Evolutionary conservation across 2,329 filamentous ascomycete species (phyloP).

Genomic region (Pseudogymnoascus sp.): DNA sequence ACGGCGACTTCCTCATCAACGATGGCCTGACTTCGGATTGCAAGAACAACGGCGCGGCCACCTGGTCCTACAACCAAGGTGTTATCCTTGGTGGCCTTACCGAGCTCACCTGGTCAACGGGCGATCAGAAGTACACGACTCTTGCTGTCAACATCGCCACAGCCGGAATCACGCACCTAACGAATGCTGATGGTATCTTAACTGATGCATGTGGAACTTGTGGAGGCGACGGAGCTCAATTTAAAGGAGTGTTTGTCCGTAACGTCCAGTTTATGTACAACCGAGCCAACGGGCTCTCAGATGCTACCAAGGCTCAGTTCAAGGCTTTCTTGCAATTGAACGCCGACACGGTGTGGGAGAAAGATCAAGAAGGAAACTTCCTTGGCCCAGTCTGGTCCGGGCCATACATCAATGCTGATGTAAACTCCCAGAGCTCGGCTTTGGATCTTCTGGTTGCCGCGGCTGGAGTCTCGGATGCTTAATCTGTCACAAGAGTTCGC

Average conservation of each 20-base stretch:
- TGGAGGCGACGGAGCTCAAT: constrained; percentile 48
- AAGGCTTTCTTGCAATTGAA: constrained; percentile 50
- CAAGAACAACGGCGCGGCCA: constrained; percentile 36
- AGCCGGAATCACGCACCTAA: constrained; percentile 41
- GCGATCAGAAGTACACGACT: constrained; percentile 30
- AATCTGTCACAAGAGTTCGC: background rate
- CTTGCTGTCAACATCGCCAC: constrained; percentile 47
- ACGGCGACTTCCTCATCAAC: constrained; percentile 42
- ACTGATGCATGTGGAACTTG: constrained; percentile 47
- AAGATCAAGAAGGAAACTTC: constrained; percentile 44
- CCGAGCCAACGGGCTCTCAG: constrained; percentile 23
- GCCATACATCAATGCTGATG: constrained; percentile 45
- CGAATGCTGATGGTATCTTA: constrained; percentile 41
- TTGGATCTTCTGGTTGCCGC: constrained; percentile 62
- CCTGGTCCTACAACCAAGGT: constrained; percentile 54
- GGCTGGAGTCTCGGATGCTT: constrained; percentile 17
- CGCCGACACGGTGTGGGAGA: constrained; percentile 58
- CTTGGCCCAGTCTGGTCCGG: constrained; percentile 61
- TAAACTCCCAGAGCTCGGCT: constrained; percentile 56
- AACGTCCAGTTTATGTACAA: constrained; percentile 53
- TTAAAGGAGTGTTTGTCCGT: constrained; percentile 65
- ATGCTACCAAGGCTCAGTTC: constrained; percentile 42
- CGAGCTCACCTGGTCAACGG: constrained; percentile 49
- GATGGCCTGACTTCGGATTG: constrained; percentile 45
- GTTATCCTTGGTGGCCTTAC: constrained; percentile 51